Evolutionary conservation across 768 basidiomycete species (phyloP).

Genomic region (Chalciporus sphaerocephalus): DNA sequence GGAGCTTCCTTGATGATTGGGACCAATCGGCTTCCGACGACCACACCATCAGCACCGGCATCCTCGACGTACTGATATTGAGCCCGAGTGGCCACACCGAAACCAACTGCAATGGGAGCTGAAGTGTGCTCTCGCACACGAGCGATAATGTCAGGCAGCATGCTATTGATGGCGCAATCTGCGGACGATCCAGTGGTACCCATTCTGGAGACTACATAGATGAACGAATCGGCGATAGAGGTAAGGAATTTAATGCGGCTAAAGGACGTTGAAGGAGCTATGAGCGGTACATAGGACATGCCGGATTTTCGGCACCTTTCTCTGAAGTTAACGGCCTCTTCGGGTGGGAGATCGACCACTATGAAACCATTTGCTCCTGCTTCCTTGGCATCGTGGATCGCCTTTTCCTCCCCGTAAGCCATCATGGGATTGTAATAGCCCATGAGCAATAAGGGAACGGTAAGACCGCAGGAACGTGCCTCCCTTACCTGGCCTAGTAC

Average conservation of each 20-base stretch:
- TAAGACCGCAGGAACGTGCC: conserved; percentile 79
- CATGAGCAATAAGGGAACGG: conserved; percentile 64
- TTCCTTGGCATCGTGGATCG: conserved; percentile 82
- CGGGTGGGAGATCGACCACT: conserved; percentile 95
- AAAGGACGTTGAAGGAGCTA: conserved; percentile 90
- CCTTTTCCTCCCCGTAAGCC: conserved; percentile 92
- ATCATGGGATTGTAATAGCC: conserved; percentile 95
- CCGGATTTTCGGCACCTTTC: conserved; percentile 79
- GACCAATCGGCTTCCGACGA: conserved; percentile 87
- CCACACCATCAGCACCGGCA: conserved; percentile 93
- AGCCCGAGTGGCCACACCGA: conserved; percentile 85
- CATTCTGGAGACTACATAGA: conserved; percentile 99
- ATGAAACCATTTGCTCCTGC: conserved; percentile 98
- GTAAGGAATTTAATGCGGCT: conserved; percentile 86
- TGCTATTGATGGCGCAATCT: conserved; percentile 61
- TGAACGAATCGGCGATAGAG: conserved; percentile 93
- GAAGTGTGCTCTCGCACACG: conserved; percentile 76
- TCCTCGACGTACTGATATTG: conserved; percentile 85
- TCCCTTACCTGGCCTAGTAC: conserved; percentile 73
- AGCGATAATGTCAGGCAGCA: conserved; percentile 77
- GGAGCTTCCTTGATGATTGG: conserved; percentile 68
- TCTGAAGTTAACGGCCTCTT: conserved; percentile 89
- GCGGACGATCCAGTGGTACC: conserved; percentile 94
- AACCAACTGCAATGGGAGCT: conserved; percentile 91
- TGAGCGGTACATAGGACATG: conserved; percentile 89